These are phyloP conservation scores for Ambrosiella beaveri DNA, from an alignment of 2,329 filamentous ascomycete genomes.

Conservation along the genomic window DNA sequence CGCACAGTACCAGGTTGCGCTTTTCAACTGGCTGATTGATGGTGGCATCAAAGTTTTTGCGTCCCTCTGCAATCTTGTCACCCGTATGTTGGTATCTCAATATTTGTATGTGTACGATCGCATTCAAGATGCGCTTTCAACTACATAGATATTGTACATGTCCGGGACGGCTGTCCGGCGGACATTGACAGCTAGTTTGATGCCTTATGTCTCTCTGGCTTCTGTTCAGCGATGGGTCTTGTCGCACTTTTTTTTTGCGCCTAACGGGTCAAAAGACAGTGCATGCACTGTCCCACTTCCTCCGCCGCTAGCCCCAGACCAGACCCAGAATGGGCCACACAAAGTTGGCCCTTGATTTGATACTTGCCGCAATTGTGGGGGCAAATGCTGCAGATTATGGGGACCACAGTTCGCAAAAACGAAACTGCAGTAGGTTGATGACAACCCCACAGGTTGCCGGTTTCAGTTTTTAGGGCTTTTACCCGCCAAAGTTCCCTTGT, in stretches of 20 bases:
- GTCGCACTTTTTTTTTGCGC: constrained; percentile 14
- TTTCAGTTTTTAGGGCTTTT: neutral
- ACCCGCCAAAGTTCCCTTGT: neutral
- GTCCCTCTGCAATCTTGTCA: neutral
- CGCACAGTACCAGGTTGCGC: neutral
- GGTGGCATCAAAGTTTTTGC: neutral
- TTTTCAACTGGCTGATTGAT: neutral
- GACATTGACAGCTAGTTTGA: neutral
- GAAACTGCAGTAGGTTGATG: neutral
- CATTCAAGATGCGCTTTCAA: neutral
- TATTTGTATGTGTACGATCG: neutral
- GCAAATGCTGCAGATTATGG: constrained; percentile 6
- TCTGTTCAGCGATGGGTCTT: neutral
- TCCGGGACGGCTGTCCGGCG: neutral
- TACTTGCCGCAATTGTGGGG: constrained; percentile 4
- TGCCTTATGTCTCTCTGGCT: neutral
- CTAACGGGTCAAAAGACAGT: constrained; percentile 13
- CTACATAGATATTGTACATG: neutral
- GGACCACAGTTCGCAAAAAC: neutral
- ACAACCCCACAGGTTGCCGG: neutral
- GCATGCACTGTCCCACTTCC: constrained; percentile 7
- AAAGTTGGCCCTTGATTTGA: constrained; percentile 8
- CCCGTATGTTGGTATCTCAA: neutral
- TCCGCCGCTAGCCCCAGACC: constrained; percentile 4
- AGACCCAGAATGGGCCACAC: constrained; percentile 10